A percentile compares a stretch with the other conserved stretches of the same genome.
Conservation (phyloP, 1,284 basidiomycete species). For the Agroathelia rolfsii region DNA sequence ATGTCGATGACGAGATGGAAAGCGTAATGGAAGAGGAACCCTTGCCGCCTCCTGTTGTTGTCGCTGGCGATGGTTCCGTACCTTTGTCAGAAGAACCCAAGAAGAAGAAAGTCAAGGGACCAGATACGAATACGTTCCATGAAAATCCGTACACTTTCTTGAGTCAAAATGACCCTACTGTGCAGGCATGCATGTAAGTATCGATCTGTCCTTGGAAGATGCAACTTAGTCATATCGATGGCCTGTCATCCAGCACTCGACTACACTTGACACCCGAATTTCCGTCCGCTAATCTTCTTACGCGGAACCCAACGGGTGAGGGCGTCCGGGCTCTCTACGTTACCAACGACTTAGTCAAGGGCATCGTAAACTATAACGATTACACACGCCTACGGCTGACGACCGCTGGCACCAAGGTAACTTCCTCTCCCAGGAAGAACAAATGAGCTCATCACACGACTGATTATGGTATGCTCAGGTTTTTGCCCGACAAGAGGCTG, state of each 20-base stretch:
- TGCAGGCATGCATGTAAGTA: slow-evolving; percentile 61
- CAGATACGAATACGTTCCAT: slow-evolving; percentile 60
- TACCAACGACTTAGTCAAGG: slow-evolving; percentile 77
- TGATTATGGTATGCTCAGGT: too few species aligned
- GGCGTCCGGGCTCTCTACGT: slow-evolving; percentile 82
- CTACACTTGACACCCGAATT: slow-evolving; percentile 70
- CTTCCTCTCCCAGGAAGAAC: too few species aligned
- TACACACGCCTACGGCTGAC: slow-evolving; percentile 82
- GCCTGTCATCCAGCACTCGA: slow-evolving; percentile 29
- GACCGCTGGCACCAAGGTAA: slow-evolving; percentile 87
- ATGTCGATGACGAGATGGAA: too few species aligned
- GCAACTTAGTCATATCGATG: slow-evolving; percentile 2
- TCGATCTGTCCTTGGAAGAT: slow-evolving; percentile 4
- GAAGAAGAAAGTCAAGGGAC: slow-evolving; percentile 18
- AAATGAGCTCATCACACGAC: too few species aligned
- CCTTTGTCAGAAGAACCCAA: too few species aligned
- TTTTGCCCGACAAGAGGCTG: slow-evolving; percentile 59
- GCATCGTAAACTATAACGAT: slow-evolving; percentile 75
- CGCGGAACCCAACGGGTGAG: slow-evolving; percentile 80
- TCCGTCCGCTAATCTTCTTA: slow-evolving; percentile 70
- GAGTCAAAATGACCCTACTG: slow-evolving; percentile 56
- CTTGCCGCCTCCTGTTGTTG: too few species aligned
- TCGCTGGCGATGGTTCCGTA: too few species aligned
- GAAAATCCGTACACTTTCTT: slow-evolving; percentile 89
- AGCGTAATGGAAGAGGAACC: too few species aligned